Evolutionary conservation across 2,329 filamentous ascomycete species (phyloP), one percentile per base, ranked within the genome.

Genomic region (Colletotrichum sp.): DNA sequence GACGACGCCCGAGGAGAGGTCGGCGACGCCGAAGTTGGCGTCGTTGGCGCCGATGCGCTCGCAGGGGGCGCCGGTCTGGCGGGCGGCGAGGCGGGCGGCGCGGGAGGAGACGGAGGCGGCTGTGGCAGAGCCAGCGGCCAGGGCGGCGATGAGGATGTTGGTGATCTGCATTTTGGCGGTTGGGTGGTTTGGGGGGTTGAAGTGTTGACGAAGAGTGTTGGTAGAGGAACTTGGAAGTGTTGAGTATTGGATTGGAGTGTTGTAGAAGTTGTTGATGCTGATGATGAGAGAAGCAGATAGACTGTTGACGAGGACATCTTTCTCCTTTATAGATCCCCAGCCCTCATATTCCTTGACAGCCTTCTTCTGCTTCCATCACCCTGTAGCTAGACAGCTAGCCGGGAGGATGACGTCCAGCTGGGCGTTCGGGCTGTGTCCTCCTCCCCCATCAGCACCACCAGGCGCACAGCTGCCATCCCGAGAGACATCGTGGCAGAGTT

Each of bases 91-190:
- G 28, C 69, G 73, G 26, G 57, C 64, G 44, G 73, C 44, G 70
- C 57, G 66, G 12, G 64, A 57, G 57, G 63, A 24, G n/a, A 59
- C 55, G 21, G 70, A 64, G 32, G 73, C 63, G 21, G 57, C 34
- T 5, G 55, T 49, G 55, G 68, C 55, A 15, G 68, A 28, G 66
- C 26, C 18, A 5, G 55, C 24, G 64, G 64, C 59, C 21, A 73
- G 70, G 44, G 64, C 70, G 64, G 70, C 16, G 49, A 68, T n/a
- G 64, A 76, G 21, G 34, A 76, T 64, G 59, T 39, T 65, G 30
- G 64, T 73, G 70, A 76, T 6, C 57, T 76, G 73, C 73, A 76
- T 76, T 64, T 60, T 73, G 26, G 18, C 6, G 57, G 28, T 71
- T n/a, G 18, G 1, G 3, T 32, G 39, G 16, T 72, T 36, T 15